Conservation (phyloP, 257 asterid species). For the Salvia miltiorrhiza region DNA sequence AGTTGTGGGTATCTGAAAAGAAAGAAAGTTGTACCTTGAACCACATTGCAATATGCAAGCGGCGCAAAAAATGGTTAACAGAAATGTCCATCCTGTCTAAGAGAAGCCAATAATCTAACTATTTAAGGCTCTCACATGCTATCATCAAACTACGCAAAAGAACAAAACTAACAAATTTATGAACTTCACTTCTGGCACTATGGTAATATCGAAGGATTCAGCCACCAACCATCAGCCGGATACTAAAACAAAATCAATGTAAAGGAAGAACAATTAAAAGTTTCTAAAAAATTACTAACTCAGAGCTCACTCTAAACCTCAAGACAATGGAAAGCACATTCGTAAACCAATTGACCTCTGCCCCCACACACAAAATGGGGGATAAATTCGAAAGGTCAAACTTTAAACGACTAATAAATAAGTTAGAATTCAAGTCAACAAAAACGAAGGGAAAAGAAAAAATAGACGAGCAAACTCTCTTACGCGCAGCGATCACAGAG, state of each 20-base stretch:
- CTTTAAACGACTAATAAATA: slow-evolving; percentile 1
- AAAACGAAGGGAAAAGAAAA: not conserved
- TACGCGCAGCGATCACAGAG: slow-evolving; percentile 99
- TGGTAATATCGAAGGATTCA: not conserved
- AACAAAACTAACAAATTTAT: not conserved
- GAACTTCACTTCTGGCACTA: not conserved
- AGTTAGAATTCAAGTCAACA: not conserved
- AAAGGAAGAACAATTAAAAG: not conserved
- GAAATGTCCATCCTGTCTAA: slow-evolving; percentile 5
- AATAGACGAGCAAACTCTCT: slow-evolving; percentile 18
- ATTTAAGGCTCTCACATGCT: not conserved
- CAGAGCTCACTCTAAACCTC: slow-evolving; percentile 11
- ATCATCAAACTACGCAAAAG: not conserved
- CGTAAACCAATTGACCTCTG: not conserved
- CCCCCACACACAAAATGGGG: not conserved
- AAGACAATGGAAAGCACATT: not conserved
- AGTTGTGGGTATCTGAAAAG: not conserved
- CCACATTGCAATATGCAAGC: not conserved
- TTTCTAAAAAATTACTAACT: not conserved
- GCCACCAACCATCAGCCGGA: not conserved
- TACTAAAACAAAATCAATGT: slow-evolving; percentile 1
- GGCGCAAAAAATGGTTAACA: not conserved
- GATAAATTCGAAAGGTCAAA: not conserved
- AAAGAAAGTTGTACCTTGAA: not conserved
- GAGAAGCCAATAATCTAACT: slow-evolving; percentile 1